Evolutionary conservation across 2,329 filamentous ascomycete genomes (phyloP), one percentile per base, ranked within the genome.

Genomic region (Talaromyces albobiverticillius): DNA sequence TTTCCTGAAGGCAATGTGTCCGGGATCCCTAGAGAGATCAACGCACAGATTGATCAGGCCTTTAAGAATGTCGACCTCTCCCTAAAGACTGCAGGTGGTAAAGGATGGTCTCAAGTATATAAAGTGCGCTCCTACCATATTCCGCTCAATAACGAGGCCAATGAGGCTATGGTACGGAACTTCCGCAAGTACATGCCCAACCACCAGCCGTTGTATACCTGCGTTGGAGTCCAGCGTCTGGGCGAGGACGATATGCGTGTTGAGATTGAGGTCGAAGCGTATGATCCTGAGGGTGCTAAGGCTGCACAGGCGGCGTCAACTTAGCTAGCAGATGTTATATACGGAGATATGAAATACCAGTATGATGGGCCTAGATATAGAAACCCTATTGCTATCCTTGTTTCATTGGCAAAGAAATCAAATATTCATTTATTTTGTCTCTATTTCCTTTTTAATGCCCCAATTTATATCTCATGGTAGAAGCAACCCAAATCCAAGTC

Each of bases 191-290:
- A 75, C 66, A 76, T 80, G 67, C 80, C 80, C 0, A 61, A 77
- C 29, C 79, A 84, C 59, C 62, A 75, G 55, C 81, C 81, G 0
- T 68, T 81, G 1, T 82, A 78, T 78, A 85, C 81, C 0, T 72
- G 67, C 54, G 67, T 85, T 13, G 81, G 78, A 0, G 81, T 85
- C 1, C 60, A 68, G 1, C 60, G 68, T 31, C 62, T 85, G 6
- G 81, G 70, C 0, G 64, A 72, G 53, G 72, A 75, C 25, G 74
- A 71, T 29, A 85, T 85, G 82, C 64, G 70, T 20, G 74, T 85
- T 3, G 82, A 85, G 68, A 80, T 85, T 64, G 82, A 85, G 64
- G 81, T 82, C 9, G 69, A 71, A 8, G 79, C 80, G 1, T 67
- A 79, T 65, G 74, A 73, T 55, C 58, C n/a, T 3, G 29, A 31